These are phyloP conservation scores for Colletotrichum sp. DNA, from an alignment of 2,329 filamentous ascomycete genomes.

Conservation along the genomic window DNA sequence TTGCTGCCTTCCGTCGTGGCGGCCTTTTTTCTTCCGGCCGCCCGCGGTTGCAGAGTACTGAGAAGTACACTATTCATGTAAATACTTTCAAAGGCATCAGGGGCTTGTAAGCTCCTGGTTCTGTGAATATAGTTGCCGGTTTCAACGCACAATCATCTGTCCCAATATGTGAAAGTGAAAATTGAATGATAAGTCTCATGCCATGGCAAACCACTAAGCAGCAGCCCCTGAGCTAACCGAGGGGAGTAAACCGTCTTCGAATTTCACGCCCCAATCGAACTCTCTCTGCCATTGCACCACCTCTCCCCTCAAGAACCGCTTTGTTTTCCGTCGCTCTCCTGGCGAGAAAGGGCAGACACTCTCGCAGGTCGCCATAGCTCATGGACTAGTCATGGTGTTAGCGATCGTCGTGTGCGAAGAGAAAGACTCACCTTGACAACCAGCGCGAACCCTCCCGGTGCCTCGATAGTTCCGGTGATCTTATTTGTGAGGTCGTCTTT, in stretches of 20 bases:
- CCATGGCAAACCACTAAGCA: too few relatives aligned
- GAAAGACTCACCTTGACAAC: neutral
- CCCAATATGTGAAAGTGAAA: neutral
- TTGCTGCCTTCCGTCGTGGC: neutral
- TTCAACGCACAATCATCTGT: neutral
- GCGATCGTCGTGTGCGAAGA: too few relatives aligned
- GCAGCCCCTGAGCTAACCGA: neutral
- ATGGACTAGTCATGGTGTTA: neutral
- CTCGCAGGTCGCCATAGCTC: neutral
- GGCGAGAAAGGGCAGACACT: neutral
- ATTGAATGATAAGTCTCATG: too few relatives aligned
- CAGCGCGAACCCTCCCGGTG: neutral
- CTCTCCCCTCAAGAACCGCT: neutral
- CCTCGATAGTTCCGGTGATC: neutral
- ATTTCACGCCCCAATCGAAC: neutral
- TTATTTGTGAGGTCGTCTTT: neutral
- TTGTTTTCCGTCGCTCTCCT: neutral
- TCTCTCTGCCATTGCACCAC: neutral
- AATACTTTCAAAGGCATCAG: slow-evolving; percentile 11
- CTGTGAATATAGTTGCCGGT: neutral
- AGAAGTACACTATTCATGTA: slow-evolving; percentile 14
- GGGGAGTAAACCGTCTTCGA: neutral
- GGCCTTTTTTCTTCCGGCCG: neutral
- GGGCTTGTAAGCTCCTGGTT: neutral
- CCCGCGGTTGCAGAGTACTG: neutral